Evolutionary conservation across 305 asterid genomes (phyloP), one percentile per base, ranked within the genome.

Genomic region (Ruellia speciosa): DNA sequence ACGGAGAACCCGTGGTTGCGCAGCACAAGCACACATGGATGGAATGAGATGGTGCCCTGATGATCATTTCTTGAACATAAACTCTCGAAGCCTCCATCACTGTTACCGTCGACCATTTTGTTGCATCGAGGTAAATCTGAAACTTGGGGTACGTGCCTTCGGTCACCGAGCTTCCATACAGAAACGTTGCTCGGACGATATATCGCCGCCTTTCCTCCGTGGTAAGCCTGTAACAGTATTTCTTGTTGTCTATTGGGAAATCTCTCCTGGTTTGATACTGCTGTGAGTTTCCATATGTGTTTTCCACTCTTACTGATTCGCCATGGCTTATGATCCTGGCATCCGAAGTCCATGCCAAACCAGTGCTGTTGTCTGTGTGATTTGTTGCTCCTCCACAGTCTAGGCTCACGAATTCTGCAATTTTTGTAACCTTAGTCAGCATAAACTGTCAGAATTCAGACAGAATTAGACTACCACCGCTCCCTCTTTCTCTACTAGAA

Each of bases 351-450:
- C 96, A 92, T 28, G 71, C 37, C 57, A 92, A 66, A 62, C 95
- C 88, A 17, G 96, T 92, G 11, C 28, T 64, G 16, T 64, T 68
- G 57, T 88, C 99, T 0, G 83, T 88, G 72, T 86, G 75, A 64
- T 76, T 84, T 10, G 58, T 70, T 43, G 75, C 72, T 49, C 84
- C 89, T 66, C 99, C 99, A 69, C 99, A 92, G 73, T 92, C 99
- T 69, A 92, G 75, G 72, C 94, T 92, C 20, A 78, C 66, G 79
- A 92, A 92, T 68, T 92, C 99, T 88, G 96, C 94, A 77, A 20
- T 20, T 10, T 62, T 33, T 13, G 15, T n/a, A 43, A 6, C 49
- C 43, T 66, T 43, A 49, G 60, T 17, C 45, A 63, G 49, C 3
- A n/a, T 33, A 40, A 43, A 41, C 18, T 48, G 10, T 19, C 19